Conservation (phyloP, 495 filamentous ascomycete genomes). For the Tricharina praecox region DNA sequence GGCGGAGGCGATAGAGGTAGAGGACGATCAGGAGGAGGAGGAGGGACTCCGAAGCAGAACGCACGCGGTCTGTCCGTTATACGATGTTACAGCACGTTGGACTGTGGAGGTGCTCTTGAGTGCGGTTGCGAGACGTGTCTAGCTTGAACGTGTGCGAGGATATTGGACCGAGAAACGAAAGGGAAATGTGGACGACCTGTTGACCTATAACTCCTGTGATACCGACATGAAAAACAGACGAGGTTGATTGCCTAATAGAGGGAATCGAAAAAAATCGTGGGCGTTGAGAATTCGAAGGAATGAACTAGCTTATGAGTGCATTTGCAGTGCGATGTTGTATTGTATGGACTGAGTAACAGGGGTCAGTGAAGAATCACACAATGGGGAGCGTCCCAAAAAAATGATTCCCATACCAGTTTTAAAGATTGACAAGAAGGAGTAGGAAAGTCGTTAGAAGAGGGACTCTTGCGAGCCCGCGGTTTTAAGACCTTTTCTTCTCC, state of each 20-base stretch:
- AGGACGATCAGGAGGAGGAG: slow-evolving; percentile 4
- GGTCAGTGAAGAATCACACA: not conserved
- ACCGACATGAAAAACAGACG: slow-evolving; percentile 10
- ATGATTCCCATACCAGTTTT: slow-evolving; percentile 8
- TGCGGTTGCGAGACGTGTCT: slow-evolving; percentile 3
- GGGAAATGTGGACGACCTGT: slow-evolving; percentile 8
- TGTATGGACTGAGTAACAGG: slow-evolving; percentile 5
- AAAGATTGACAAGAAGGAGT: slow-evolving; percentile 9
- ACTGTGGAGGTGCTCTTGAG: slow-evolving; percentile 4
- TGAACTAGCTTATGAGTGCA: slow-evolving; percentile 9
- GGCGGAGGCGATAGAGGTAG: no score
- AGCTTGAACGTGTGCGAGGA: slow-evolving; percentile 5
- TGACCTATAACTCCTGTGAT: slow-evolving; percentile 12
- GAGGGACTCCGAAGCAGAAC: slow-evolving; percentile 5
- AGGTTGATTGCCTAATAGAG: slow-evolving; percentile 3
- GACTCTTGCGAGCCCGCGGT: slow-evolving; percentile 7
- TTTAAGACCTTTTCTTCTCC: not conserved
- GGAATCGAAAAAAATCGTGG: slow-evolving; percentile 12
- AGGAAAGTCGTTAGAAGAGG: slow-evolving; percentile 9
- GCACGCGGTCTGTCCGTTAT: slow-evolving; percentile 11
- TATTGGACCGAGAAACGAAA: slow-evolving; percentile 6
- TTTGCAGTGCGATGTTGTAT: slow-evolving; percentile 6
- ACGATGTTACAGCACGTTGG: no score
- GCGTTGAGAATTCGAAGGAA: slow-evolving; percentile 4
- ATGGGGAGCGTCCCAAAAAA: not conserved